These are phyloP conservation scores for Periconia sp. DNA, from an alignment of 2,329 filamentous ascomycete genomes.

Conservation along the genomic window DNA sequence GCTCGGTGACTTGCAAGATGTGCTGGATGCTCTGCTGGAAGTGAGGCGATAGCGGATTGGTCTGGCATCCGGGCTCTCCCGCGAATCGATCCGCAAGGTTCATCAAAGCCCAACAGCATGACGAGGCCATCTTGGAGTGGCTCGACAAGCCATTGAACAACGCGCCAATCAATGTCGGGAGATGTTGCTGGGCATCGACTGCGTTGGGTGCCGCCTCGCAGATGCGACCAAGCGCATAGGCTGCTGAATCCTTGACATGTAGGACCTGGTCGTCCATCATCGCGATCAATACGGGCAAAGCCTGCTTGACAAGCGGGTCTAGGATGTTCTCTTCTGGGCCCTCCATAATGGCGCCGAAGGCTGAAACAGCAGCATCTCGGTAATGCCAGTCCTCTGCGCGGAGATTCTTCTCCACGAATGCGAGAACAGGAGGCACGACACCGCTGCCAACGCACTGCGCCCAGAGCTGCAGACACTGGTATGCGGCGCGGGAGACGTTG, in stretches of 20 bases:
- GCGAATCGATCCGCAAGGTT: slow-evolving; percentile 96
- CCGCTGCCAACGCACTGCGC: slow-evolving; percentile 86
- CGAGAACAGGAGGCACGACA: slow-evolving; percentile 84
- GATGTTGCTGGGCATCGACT: slow-evolving; percentile 82
- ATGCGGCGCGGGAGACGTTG: slow-evolving; percentile 92
- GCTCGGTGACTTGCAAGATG: slow-evolving; percentile 83
- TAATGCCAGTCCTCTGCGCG: slow-evolving; percentile 92
- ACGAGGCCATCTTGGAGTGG: slow-evolving; percentile 95
- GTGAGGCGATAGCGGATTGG: slow-evolving; percentile 85
- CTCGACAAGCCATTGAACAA: slow-evolving; percentile 89
- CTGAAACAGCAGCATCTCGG: slow-evolving; percentile 93
- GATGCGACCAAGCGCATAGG: slow-evolving; percentile 93
- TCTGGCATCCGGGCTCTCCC: slow-evolving; percentile 77
- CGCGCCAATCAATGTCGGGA: slow-evolving; percentile 83
- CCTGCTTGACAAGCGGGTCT: slow-evolving; percentile 94
- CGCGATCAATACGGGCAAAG: slow-evolving; percentile 85
- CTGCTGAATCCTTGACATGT: slow-evolving; percentile 93
- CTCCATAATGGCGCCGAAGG: slow-evolving; percentile 98
- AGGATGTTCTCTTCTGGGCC: slow-evolving; percentile 92
- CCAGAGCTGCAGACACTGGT: slow-evolving; percentile 96
- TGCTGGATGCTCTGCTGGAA: slow-evolving; percentile 92
- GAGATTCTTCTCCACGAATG: slow-evolving; percentile 91
- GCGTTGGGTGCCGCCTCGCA: slow-evolving; percentile 91
- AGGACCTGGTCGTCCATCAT: slow-evolving; percentile 91
- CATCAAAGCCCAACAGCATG: slow-evolving; percentile 99